These are phyloP conservation scores for Nicotiana obtusifolia DNA, from an alignment of 257 asterid genomes.

Conservation along the genomic window DNA sequence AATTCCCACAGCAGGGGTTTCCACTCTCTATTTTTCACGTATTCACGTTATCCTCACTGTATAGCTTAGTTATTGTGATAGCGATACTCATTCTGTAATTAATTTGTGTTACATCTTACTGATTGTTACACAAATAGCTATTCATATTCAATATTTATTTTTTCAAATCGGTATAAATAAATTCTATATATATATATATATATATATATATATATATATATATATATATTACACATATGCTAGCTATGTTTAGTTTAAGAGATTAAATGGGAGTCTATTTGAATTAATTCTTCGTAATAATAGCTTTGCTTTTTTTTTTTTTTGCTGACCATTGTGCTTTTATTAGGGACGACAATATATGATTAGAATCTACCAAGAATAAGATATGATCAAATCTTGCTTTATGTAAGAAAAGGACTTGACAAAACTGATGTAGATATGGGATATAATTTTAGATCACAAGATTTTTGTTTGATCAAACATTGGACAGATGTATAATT, in stretches of 20 bases:
- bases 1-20: no score
- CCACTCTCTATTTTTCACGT: no score
- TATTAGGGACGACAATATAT: background rate
- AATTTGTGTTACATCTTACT: background rate
- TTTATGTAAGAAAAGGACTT: background rate
- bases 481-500: background rate
- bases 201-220: no score
- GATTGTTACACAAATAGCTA: background rate
- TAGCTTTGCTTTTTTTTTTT: no score
- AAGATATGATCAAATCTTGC: background rate
- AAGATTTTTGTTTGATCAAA: background rate
- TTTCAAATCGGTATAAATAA: no score
- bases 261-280: no score
- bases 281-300: no score
- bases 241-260: no score
- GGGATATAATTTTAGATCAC: background rate
- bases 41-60: background rate
- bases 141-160: no score
- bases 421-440: background rate
- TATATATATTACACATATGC: no score
- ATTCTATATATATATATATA: no score
- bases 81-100: background rate
- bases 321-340: background rate
- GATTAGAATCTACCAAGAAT: background rate
- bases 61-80: background rate